Evolutionary conservation across 2,329 filamentous ascomycete genomes (phyloP).

Genomic region (Ascochyta viciae-villosae): DNA sequence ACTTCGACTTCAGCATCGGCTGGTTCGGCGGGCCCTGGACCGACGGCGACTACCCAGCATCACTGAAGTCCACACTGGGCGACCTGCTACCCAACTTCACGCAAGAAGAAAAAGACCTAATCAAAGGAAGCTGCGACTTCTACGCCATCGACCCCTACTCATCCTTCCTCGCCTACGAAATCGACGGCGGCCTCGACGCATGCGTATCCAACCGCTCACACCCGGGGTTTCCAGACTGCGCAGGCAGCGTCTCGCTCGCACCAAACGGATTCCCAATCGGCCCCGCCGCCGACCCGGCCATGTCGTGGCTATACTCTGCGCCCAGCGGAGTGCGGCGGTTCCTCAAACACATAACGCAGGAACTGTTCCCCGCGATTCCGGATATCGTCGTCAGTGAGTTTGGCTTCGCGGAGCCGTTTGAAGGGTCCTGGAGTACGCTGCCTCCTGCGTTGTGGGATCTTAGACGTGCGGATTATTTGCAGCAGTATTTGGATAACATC

Average conservation of each 20-base stretch:
- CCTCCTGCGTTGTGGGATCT: constrained; percentile 51
- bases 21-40: constrained; percentile 59
- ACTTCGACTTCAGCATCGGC: constrained; percentile 52
- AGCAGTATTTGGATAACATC: constrained; percentile 53
- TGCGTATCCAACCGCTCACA: constrained; percentile 52
- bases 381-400: constrained; percentile 54
- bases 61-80: constrained; percentile 50
- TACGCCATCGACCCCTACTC: constrained; percentile 52
- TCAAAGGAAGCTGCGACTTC: constrained; percentile 55
- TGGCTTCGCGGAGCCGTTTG: constrained; percentile 53
- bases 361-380: constrained; percentile 52
- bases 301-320: constrained; percentile 52
- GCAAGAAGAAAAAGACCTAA: constrained; percentile 49
- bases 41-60: constrained; percentile 53
- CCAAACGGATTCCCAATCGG: constrained; percentile 55
- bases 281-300: constrained; percentile 52
- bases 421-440: constrained; percentile 38
- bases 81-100: constrained; percentile 50
- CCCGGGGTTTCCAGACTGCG: constrained; percentile 53
- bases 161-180: constrained; percentile 40
- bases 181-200: constrained; percentile 45
- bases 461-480: constrained; percentile 51
- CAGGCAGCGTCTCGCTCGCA: constrained; percentile 40
- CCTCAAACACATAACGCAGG: constrained; percentile 52
- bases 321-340: constrained; percentile 51